These are phyloP conservation scores for Tylopilus sp. DNA, from an alignment of 1,284 basidiomycete species.

Conservation along the genomic window DNA sequence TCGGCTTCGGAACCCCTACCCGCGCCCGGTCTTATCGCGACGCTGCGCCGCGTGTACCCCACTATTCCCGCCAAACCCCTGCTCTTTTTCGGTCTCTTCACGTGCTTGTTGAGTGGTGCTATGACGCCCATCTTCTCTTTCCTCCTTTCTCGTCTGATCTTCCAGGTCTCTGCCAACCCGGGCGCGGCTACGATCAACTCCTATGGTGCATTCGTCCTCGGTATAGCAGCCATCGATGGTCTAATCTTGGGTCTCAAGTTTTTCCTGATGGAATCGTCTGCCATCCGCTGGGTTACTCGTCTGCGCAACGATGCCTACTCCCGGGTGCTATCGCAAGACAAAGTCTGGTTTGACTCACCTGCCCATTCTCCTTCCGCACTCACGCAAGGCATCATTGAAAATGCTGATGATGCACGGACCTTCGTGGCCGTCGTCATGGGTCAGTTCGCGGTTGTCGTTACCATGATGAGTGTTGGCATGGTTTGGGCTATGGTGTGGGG, in stretches of 20 bases:
- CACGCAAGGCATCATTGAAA: slow-evolving; percentile 83
- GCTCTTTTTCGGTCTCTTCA: slow-evolving; percentile 62
- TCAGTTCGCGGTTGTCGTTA: slow-evolving; percentile 65
- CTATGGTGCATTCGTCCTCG: slow-evolving; percentile 65
- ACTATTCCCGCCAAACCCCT: slow-evolving; percentile 72
- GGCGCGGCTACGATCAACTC: slow-evolving; percentile 62
- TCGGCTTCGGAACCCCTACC: background rate
- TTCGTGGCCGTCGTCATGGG: slow-evolving; percentile 74
- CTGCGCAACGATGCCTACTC: slow-evolving; percentile 60
- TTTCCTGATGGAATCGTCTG: slow-evolving; percentile 70
- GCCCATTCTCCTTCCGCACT: slow-evolving; percentile 62
- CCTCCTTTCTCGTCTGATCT: slow-evolving; percentile 79
- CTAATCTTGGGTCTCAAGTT: slow-evolving; percentile 69
- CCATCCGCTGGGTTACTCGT: slow-evolving; percentile 70
- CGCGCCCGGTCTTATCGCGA: slow-evolving; percentile 28
- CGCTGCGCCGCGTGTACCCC: slow-evolving; percentile 62
- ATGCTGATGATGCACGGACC: slow-evolving; percentile 83
- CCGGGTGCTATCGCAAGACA: slow-evolving; percentile 77
- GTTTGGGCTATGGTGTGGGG: slow-evolving; percentile 84
- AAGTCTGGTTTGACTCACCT: slow-evolving; percentile 80
- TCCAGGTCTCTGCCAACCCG: slow-evolving; percentile 70
- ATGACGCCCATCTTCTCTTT: slow-evolving; percentile 91
- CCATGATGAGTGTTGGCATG: slow-evolving; percentile 82
- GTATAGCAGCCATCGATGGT: slow-evolving; percentile 72
- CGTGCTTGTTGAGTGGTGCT: slow-evolving; percentile 68